Conservation (phyloP, 2,329 filamentous ascomycete genomes). For the Talaromyces sp. region DNA sequence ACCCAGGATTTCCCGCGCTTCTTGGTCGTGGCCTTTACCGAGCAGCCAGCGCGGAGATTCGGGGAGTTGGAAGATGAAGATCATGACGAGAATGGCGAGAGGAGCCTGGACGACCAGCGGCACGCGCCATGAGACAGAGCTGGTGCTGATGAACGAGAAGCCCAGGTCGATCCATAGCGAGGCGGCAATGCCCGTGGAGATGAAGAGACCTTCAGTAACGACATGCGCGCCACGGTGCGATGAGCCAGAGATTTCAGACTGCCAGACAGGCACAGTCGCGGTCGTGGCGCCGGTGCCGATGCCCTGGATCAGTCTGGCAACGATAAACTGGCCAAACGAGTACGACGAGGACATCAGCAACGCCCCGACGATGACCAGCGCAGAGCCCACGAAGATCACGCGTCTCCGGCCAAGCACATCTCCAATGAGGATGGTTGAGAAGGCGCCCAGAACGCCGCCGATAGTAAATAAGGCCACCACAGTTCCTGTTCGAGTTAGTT, state of each 20-base stretch:
- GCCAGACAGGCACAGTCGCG: constrained; percentile 47
- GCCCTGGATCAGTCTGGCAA: constrained; percentile 41
- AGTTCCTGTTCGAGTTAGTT: constrained; percentile 16
- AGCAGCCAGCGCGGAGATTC: constrained; percentile 14
- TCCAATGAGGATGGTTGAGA: constrained; percentile 42
- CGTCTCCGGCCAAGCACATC: constrained; percentile 40
- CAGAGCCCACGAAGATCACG: constrained; percentile 36
- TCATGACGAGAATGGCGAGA: constrained; percentile 27
- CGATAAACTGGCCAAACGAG: constrained; percentile 39
- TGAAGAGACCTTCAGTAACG: constrained; percentile 47
- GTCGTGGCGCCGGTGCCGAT: constrained; percentile 40
- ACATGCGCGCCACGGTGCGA: constrained; percentile 47
- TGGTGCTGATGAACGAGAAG: constrained; percentile 31
- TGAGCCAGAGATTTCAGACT: constrained; percentile 29
- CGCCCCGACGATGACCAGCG: constrained; percentile 39
- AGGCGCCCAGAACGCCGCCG: constrained; percentile 42
- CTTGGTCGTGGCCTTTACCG: constrained; percentile 10
- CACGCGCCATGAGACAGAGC: constrained; percentile 40
- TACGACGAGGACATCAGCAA: constrained; percentile 43
- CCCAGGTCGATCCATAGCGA: constrained; percentile 48
- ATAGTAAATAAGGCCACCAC: constrained; percentile 43
- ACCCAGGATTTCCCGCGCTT: constrained; percentile 10
- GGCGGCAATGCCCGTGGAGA: constrained; percentile 41
- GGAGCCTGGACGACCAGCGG: constrained; percentile 31
- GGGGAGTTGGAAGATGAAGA: constrained; percentile 10